Conservation (phyloP, 2,329 filamentous ascomycete species). For the Exophiala lecanii-corni region DNA sequence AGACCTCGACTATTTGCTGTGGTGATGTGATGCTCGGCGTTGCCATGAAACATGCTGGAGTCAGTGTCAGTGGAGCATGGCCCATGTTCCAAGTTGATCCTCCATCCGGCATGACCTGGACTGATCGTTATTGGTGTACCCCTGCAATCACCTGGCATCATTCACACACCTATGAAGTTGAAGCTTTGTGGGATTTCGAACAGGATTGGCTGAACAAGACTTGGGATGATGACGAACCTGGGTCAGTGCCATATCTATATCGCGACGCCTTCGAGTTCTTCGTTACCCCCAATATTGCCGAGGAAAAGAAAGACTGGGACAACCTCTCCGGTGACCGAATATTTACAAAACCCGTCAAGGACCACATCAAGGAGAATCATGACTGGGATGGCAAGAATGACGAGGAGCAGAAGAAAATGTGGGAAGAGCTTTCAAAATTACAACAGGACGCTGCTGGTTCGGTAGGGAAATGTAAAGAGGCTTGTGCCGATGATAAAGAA, state of each 20-base stretch:
- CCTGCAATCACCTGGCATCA: conserved; percentile 24
- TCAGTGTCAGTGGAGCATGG: conserved; percentile 19
- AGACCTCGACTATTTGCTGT: conserved; percentile 22
- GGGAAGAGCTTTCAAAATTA: conserved; percentile 12
- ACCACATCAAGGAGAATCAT: conserved; percentile 16
- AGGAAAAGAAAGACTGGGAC: conserved; percentile 20
- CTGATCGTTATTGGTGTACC: conserved; percentile 13
- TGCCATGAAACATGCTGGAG: conserved; percentile 17
- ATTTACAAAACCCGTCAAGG: conserved; percentile 14
- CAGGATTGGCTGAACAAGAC: conserved; percentile 22
- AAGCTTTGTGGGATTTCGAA: conserved; percentile 22
- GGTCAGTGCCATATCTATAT: conserved; percentile 17
- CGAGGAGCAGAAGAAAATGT: conserved; percentile 17
- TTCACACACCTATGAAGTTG: conserved; percentile 16
- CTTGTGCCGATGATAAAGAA: conserved; percentile 14
- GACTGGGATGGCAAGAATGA: conserved; percentile 21
- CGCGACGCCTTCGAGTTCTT: conserved; percentile 20
- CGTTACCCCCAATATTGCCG: conserved; percentile 10
- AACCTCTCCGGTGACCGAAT: conserved; percentile 20
- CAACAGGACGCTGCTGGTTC: conserved; percentile 14
- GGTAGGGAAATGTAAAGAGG: conserved; percentile 11
- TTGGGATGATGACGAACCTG: conserved; percentile 12
- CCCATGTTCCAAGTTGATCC: conserved; percentile 23
- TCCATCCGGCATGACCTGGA: conserved; percentile 14
- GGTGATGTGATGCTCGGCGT: conserved; percentile 23